Percentiles rank a stretch among this genome's conserved stretches.
phyloP scores from a whole-genome alignment of 2,329 filamentous ascomycete species.

The Ophiocordyceps camponoti-leonardi region DNA sequence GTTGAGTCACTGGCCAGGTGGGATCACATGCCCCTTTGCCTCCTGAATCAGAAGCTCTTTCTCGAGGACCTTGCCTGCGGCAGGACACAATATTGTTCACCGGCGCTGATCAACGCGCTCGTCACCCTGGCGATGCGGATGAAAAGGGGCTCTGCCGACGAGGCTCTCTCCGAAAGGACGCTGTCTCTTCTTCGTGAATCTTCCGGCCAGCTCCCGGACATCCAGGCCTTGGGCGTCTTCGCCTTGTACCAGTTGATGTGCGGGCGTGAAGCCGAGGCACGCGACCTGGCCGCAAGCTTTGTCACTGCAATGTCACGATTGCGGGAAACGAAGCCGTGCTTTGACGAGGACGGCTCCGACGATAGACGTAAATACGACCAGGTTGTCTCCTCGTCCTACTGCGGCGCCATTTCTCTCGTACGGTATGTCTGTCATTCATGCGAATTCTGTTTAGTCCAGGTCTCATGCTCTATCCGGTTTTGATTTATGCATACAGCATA shows the following conservation, averaged over 20 bases:
- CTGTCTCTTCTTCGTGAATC: background rate
- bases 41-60: background rate
- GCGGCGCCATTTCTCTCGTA: conserved; percentile 3
- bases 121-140: conserved; percentile 1
- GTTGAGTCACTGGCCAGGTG: conserved; percentile 2
- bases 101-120: conserved; percentile 3
- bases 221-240: conserved; percentile 4
- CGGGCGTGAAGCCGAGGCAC: conserved; percentile 2
- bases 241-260: conserved; percentile 2
- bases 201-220: conserved; percentile 2
- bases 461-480: no score
- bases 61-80: conserved; percentile 1
- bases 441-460: background rate
- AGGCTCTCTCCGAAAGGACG: background rate
- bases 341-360: background rate
- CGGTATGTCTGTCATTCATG: conserved; percentile 1
- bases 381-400: conserved; percentile 2
- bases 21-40: conserved; percentile 4
- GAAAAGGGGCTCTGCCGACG: background rate
- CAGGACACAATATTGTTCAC: conserved; percentile 2
- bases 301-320: background rate
- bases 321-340: background rate
- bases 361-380: background rate
- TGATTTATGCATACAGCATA: background rate
- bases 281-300: conserved; percentile 1